Evolutionary conservation across 164 flowering plant genomes (phyloP).

Genomic region (Stephania cephalantha): DNA sequence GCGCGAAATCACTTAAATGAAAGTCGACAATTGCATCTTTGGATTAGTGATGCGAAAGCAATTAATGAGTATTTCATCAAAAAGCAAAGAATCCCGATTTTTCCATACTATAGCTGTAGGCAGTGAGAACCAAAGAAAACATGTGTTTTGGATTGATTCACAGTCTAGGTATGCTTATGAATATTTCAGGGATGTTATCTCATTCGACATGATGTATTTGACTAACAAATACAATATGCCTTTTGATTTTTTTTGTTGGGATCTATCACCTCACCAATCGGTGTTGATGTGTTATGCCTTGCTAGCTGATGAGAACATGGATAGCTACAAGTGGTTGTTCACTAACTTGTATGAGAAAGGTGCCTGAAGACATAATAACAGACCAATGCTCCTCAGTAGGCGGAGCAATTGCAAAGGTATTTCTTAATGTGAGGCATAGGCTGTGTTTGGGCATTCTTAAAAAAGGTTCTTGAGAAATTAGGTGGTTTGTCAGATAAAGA

Average conservation of each 20-base stretch:
- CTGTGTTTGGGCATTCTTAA: background rate
- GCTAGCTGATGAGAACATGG: too few species aligned
- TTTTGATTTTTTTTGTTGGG: background rate
- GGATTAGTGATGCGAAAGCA: background rate
- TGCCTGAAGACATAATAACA: too few species aligned
- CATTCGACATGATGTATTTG: too few species aligned
- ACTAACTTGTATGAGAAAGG: too few species aligned
- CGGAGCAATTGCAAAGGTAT: background rate
- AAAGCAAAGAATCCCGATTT: background rate
- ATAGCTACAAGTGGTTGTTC: too few species aligned
- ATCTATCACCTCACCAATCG: too few species aligned
- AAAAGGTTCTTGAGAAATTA: background rate
- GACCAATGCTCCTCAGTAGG: background rate
- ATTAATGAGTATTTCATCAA: background rate
- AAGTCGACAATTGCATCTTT: background rate
- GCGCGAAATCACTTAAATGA: too few species aligned
- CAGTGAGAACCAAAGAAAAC: background rate
- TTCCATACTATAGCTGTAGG: background rate
- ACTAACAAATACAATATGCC: too few species aligned
- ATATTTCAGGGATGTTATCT: too few species aligned
- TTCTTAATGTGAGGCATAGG: background rate
- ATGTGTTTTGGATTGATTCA: background rate
- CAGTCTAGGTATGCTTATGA: background rate
- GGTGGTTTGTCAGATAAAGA: too few species aligned
- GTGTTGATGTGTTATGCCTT: too few species aligned